Evolutionary conservation across 164 flowering plant species (phyloP).

Genomic region (Kalanchoe fedtschenkoi): DNA sequence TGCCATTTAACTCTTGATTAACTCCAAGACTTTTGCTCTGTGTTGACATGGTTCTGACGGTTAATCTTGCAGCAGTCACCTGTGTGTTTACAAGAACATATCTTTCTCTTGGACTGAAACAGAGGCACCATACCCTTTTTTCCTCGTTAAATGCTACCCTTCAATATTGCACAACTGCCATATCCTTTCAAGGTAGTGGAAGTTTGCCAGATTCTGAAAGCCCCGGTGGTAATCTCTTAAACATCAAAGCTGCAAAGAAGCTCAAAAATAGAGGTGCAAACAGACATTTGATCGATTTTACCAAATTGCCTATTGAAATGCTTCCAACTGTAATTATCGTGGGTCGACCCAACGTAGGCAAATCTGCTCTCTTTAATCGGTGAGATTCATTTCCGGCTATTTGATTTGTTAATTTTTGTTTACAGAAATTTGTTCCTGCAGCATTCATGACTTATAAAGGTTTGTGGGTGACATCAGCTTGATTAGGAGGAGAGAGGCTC

Average conservation of each 20-base stretch:
- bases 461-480: constrained; percentile 26
- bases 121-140: background rate
- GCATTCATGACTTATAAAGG: no score
- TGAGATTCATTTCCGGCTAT: constrained; percentile 16
- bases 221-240: background rate
- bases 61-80: no score
- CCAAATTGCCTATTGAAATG: constrained; percentile 39
- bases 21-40: no score
- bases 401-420: background rate
- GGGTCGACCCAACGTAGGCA: constrained; percentile 98
- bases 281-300: constrained; percentile 47
- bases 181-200: background rate
- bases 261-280: background rate
- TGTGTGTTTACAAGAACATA: no score
- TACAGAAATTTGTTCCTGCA: background rate
- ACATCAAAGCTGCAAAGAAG: background rate
- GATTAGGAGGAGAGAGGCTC: constrained; percentile 91
- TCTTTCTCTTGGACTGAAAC: no score
- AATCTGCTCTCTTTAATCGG: constrained; percentile 93
- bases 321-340: constrained; percentile 77
- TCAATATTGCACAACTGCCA: background rate
- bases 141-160: background rate
- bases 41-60: no score
- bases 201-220: background rate
- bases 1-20: no score